Percentiles rank a stretch among this genome's conserved stretches.
Conservation (phyloP, 768 basidiomycete genomes). For the Tylopilus rubrobrunneus region DNA sequence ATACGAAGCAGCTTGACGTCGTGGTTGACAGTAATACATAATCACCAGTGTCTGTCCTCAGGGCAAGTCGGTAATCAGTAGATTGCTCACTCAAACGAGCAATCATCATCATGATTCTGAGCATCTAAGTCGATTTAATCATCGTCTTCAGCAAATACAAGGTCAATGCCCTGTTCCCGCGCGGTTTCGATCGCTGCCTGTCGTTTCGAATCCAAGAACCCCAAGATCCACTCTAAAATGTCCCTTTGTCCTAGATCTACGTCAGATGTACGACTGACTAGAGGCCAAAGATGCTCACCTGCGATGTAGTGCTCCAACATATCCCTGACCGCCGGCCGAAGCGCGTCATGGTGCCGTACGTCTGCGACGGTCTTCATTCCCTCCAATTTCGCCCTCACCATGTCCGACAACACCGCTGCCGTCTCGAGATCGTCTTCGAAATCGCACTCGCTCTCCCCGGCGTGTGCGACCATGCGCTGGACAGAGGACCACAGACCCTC, state of each 20-base stretch:
- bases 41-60: no score
- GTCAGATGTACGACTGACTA: not conserved
- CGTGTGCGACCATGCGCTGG: conserved; percentile 23
- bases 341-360: conserved; percentile 12
- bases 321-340: conserved; percentile 52
- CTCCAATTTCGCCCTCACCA: conserved; percentile 52
- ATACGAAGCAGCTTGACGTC: no score
- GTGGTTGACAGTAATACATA: no score
- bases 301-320: conserved; percentile 72
- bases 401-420: conserved; percentile 59
- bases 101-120: no score
- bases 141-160: conserved; percentile 42
- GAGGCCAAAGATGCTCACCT: conserved; percentile 36
- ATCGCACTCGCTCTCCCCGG: conserved; percentile 19
- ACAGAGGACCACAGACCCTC: conserved; percentile 63
- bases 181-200: conserved; percentile 45
- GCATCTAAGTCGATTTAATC: not conserved
- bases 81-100: no score
- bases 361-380: conserved; percentile 41
- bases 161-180: conserved; percentile 47
- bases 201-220: conserved; percentile 47
- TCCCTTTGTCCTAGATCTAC: conserved; percentile 48
- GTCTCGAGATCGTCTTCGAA: conserved; percentile 70
- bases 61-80: no score
- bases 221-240: conserved; percentile 53